Base-by-base conservation (phyloP, 352 stramenopile genomes). In the Stramenopiles sp. region DNA sequence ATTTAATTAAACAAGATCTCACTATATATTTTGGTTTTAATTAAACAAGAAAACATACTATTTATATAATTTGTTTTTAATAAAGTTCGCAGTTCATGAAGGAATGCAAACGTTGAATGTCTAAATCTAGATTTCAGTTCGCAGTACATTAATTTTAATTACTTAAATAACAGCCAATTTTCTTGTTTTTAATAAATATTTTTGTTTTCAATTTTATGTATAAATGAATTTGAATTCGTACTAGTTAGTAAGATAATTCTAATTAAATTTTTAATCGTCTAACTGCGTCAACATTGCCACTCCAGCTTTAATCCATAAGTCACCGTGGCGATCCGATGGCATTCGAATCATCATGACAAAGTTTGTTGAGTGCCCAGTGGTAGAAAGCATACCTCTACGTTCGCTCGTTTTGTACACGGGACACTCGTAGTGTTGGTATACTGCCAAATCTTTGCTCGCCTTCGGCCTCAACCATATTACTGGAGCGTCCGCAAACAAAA, bases 331-430 rank as follows among this genome's bases (percentile, higher is more conserved):
- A 77, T 84, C 86, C 25, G 84, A 86, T 35, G 92, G 92, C 12
- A 97, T 85, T 73, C 97, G 91, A 76, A 97, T 93, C 92, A 92
- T 97, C 78, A 96, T 94, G 74, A 97, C 87, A 82, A 97, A 97
- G 84, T 97, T 97, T 32, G 92, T 97, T 35, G 87, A 95, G 79
- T 97, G 92, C 48, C 92, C 92, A 0, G 92, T 97, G 12, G 92
- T 97, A 0, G 89, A 95, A 6, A 97, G 80, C 48, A 86, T 95
- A 37, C 91, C 91, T 73, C 92, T 84, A 1, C 89, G 84, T 76
- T 93, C 81, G 68, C 86, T 94, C 34, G 87, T 94, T 82, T 94
- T 94, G 86, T 96, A 95, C 25, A 95, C 87, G 0, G 89, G 89
- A 68, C 87, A 94, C 73, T 92, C 81, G 76, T 94, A 95, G 6